A percentile compares a stretch with the other conserved stretches of the same genome.
These are phyloP conservation scores for Begonia peltatifolia DNA, from an alignment of 306 rosid species.

Conservation along the genomic window DNA sequence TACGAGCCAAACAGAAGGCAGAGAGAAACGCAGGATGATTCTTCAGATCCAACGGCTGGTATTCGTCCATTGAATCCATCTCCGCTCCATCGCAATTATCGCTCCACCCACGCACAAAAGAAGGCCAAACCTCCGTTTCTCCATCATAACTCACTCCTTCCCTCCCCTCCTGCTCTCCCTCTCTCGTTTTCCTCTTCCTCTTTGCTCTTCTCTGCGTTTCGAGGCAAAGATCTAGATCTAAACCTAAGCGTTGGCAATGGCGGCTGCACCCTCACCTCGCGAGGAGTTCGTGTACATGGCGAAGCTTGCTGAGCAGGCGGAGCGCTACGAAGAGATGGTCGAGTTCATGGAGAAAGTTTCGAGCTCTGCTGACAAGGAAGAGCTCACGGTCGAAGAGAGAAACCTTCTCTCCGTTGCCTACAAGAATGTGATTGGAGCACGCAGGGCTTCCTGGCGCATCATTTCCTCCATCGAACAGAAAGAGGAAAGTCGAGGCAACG, in stretches of 20 bases:
- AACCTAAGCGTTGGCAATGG: conserved; percentile 29
- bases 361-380: conserved; percentile 72
- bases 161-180: conserved; percentile 3
- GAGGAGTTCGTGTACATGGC: conserved; percentile 99
- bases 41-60: conserved; percentile 37
- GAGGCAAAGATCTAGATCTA: conserved; percentile 5
- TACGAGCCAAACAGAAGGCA: conserved; percentile 1
- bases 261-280: conserved; percentile 60
- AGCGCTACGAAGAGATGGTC: conserved; percentile 99
- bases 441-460: conserved; percentile 95
- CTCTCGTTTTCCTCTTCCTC: conserved; percentile 2
- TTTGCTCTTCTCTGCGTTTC: not conserved
- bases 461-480: conserved; percentile 98
- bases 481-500: conserved; percentile 99
- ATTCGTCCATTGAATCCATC: conserved; percentile 7
- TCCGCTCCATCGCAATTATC: conserved; percentile 47
- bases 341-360: conserved; percentile 99
- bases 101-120: conserved; percentile 12
- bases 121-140: not conserved
- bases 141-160: not conserved
- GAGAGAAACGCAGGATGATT: not conserved
- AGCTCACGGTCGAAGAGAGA: conserved; percentile 89
- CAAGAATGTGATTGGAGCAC: conserved; percentile 93
- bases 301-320: conserved; percentile 99
- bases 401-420: conserved; percentile 92